Percentiles rank a stretch among this genome's conserved stretches.
Evolutionary conservation across 768 basidiomycete genomes (phyloP).

Genomic region (Leucocoprinus birnbaumii): DNA sequence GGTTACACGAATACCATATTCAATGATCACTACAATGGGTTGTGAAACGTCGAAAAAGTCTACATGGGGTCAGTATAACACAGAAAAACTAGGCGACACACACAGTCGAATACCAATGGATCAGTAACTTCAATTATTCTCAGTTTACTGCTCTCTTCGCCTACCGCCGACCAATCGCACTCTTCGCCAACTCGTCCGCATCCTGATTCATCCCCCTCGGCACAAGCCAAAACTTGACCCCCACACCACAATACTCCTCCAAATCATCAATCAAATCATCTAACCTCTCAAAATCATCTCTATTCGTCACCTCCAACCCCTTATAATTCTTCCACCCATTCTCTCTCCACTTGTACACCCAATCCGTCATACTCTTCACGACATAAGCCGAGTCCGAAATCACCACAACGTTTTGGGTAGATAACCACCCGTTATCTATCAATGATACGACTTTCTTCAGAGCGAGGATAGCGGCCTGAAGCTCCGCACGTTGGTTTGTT

Average conservation of each 20-base stretch:
- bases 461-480: constrained; percentile 8
- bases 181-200: neutral
- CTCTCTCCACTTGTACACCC: constrained; percentile 9
- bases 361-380: constrained; percentile 5
- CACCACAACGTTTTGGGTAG: constrained; percentile 6
- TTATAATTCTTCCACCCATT: constrained; percentile 11
- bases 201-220: neutral
- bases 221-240: neutral
- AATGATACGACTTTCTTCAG: neutral
- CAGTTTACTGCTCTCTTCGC: no score
- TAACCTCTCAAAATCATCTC: constrained; percentile 1
- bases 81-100: no score
- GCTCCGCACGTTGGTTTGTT: constrained; percentile 11
- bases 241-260: neutral
- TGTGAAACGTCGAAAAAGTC: no score
- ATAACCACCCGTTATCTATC: neutral
- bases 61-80: no score
- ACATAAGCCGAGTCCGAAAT: constrained; percentile 7
- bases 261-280: neutral
- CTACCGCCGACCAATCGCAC: no score
- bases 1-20: no score
- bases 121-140: no score
- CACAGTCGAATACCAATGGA: no score
- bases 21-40: no score
- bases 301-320: constrained; percentile 5